These are phyloP conservation scores for Neoarthrinium moseri DNA, from an alignment of 2,329 filamentous ascomycete genomes.

Conservation along the genomic window DNA sequence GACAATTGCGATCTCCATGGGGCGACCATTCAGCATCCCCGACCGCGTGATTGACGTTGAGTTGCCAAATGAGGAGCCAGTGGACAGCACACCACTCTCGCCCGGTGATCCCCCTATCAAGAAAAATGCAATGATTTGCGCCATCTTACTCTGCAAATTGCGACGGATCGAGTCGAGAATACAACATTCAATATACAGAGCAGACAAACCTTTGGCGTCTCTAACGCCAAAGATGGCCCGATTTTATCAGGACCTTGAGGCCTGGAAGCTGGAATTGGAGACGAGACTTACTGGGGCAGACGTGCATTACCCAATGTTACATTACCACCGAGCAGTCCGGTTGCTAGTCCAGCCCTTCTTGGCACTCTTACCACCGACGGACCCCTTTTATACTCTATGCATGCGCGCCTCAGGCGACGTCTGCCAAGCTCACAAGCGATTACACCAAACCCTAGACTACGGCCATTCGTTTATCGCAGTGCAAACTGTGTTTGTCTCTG, in stretches of 20 bases:
- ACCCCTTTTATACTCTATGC: constrained; percentile 44
- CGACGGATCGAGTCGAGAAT: constrained; percentile 48
- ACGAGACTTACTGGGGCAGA: constrained; percentile 32
- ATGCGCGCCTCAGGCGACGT: constrained; percentile 37
- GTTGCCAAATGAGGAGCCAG: constrained; percentile 36
- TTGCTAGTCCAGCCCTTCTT: constrained; percentile 50
- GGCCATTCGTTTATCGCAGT: constrained; percentile 41
- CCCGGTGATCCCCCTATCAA: constrained; percentile 16
- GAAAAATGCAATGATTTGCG: constrained; percentile 37
- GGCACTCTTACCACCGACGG: constrained; percentile 40
- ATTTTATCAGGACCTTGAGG: constrained; percentile 42
- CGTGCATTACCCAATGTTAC: constrained; percentile 45
- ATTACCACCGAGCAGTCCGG: constrained; percentile 49
- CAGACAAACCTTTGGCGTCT: constrained; percentile 41
- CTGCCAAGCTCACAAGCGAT: constrained; percentile 39
- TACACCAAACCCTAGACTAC: constrained; percentile 38
- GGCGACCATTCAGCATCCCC: constrained; percentile 47
- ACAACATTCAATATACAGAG: constrained; percentile 50
- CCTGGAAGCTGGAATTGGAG: constrained; percentile 41
- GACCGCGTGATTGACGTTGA: constrained; percentile 50
- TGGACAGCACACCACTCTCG: constrained; percentile 23
- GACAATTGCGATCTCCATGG: constrained; percentile 48
- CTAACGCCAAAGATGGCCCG: constrained; percentile 46
- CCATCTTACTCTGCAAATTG: constrained; percentile 42
- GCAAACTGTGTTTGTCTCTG: constrained; percentile 41